Evolutionary conservation across 768 basidiomycete species (phyloP).

Genomic region (Suillus hirtellus): DNA sequence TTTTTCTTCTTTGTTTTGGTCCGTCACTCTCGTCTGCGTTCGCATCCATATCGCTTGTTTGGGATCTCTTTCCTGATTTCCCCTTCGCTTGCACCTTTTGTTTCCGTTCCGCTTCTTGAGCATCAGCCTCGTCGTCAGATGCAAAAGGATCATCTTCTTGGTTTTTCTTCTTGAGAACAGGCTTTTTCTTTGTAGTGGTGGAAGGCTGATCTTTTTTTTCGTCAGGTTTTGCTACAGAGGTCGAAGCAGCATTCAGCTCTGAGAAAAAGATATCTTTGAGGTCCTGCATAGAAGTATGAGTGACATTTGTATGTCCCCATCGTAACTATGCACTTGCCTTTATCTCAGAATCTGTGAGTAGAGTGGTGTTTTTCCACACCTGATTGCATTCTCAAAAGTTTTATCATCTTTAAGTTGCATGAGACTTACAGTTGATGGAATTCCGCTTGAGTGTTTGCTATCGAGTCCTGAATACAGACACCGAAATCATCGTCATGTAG

Average conservation of each 20-base stretch:
- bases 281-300: conserved; percentile 38
- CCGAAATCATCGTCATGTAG: not conserved
- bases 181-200: conserved; percentile 37
- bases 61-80: conserved; percentile 1
- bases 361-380: conserved; percentile 67
- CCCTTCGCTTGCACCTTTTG: not conserved
- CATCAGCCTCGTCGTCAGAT: conserved; percentile 45
- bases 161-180: conserved; percentile 47
- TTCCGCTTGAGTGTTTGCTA: conserved; percentile 75
- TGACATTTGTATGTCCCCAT: not conserved
- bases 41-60: not conserved
- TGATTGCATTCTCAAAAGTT: conserved; percentile 26
- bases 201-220: conserved; percentile 22
- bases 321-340: conserved; percentile 44
- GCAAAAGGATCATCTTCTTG: conserved; percentile 55
- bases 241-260: conserved; percentile 37
- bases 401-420: conserved; percentile 5
- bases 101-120: conserved; percentile 3
- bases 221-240: conserved; percentile 22
- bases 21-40: not conserved
- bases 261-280: conserved; percentile 63
- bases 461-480: conserved; percentile 53
- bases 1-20: not conserved
- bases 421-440: conserved; percentile 61
- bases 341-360: conserved; percentile 60